A percentile compares a stretch with the other conserved stretches of the same genome.
phyloP scores from a whole-genome alignment of 164 flowering plant species.

The Vitis riparia region DNA sequence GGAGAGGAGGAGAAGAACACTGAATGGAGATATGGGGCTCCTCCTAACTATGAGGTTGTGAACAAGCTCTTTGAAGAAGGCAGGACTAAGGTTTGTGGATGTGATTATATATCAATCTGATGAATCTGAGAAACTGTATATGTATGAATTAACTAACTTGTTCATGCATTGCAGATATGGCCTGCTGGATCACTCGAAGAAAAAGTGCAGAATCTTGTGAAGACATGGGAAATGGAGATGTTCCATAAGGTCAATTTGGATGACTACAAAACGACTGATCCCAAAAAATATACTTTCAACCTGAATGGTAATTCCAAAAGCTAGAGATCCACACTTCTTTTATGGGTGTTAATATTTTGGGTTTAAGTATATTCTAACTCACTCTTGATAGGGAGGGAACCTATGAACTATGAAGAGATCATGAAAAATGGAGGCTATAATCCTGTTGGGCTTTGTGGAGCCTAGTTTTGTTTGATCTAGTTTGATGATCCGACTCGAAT shows the following conservation, averaged over 20 bases:
- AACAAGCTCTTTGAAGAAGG: constrained; percentile 54
- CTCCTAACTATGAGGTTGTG: constrained; percentile 45
- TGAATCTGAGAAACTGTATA: neutral
- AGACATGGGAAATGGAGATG: constrained; percentile 37
- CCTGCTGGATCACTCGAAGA: constrained; percentile 29
- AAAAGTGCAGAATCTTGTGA: constrained; percentile 24
- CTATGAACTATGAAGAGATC: constrained; percentile 33
- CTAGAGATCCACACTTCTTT: too few relatives aligned
- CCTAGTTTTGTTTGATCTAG: too few relatives aligned
- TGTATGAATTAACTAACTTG: neutral
- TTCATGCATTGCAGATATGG: constrained; percentile 9
- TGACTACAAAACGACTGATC: constrained; percentile 16
- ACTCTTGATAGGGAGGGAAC: constrained; percentile 43
- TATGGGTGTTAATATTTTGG: too few relatives aligned
- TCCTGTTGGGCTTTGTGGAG: too few relatives aligned
- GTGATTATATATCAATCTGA: neutral
- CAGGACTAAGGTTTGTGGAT: constrained; percentile 36
- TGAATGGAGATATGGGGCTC: constrained; percentile 40
- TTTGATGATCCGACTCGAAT: too few relatives aligned
- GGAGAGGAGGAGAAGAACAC: constrained; percentile 35
- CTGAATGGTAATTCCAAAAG: too few relatives aligned
- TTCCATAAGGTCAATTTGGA: constrained; percentile 17
- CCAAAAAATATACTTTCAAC: neutral
- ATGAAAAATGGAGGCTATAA: constrained; percentile 60
- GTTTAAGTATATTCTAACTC: too few relatives aligned